Evolutionary conservation across 108 stramenopile genomes (phyloP).

Genomic region (Cylindrotheca closterium): DNA sequence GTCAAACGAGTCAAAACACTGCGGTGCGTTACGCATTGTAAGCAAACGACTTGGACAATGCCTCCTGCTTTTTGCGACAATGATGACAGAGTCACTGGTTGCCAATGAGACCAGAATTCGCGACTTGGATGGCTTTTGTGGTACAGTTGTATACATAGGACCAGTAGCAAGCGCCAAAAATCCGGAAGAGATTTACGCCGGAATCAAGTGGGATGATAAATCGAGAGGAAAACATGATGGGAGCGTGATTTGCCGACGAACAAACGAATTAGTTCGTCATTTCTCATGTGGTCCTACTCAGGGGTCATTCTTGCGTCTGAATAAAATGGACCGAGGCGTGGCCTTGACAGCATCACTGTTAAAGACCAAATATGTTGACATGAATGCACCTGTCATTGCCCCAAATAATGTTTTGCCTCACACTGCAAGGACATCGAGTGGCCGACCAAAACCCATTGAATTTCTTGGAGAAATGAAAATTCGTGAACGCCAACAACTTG

Average conservation of each 20-base stretch:
- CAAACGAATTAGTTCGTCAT: slow-evolving; percentile 72
- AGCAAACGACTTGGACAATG: too few relatives aligned
- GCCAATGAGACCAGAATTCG: slow-evolving; percentile 61
- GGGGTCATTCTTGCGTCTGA: slow-evolving; percentile 71
- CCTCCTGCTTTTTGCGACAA: too few relatives aligned
- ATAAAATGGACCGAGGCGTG: slow-evolving; percentile 60
- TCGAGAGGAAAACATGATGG: slow-evolving; percentile 91
- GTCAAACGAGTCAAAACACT: too few relatives aligned
- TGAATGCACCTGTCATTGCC: slow-evolving; percentile 73
- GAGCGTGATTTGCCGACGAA: slow-evolving; percentile 68
- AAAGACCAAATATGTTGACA: slow-evolving; percentile 62
- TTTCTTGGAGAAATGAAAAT: slow-evolving; percentile 83
- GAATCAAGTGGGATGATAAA: slow-evolving; percentile 86
- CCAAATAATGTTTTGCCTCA: slow-evolving; percentile 82
- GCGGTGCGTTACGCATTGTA: too few relatives aligned
- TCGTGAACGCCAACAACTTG: slow-evolving; percentile 71
- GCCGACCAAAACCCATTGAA: slow-evolving; percentile 80
- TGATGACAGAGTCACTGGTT: slow-evolving; percentile 8
- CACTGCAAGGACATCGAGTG: slow-evolving; percentile 64
- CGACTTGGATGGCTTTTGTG: slow-evolving; percentile 80
- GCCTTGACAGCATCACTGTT: slow-evolving; percentile 47
- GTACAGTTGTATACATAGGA: slow-evolving; percentile 85
- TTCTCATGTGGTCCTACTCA: slow-evolving; percentile 63
- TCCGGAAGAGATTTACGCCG: slow-evolving; percentile 69
- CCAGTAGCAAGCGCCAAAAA: slow-evolving; percentile 87